phyloP scores from a whole-genome alignment of 176 grass and related monocot species.

The Triticum dicoccoides region DNA sequence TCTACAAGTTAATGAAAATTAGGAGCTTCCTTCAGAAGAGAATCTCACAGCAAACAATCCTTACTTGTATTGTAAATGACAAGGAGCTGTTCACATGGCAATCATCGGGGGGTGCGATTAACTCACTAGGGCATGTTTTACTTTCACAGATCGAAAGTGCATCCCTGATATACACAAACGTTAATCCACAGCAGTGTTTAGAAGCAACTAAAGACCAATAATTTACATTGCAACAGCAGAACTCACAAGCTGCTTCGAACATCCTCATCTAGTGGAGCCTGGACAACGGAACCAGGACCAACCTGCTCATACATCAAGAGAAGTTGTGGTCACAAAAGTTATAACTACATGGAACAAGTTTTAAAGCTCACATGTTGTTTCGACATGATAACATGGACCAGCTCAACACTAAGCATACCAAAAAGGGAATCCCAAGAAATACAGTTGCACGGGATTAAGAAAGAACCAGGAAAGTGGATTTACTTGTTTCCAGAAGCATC shows the following conservation, averaged over 20 bases:
- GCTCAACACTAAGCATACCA: not conserved
- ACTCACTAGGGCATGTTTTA: slow-evolving; percentile 90
- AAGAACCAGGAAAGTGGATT: not conserved
- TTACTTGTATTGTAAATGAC: slow-evolving; percentile 90
- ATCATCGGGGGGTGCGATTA: slow-evolving; percentile 94
- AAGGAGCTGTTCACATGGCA: slow-evolving; percentile 93
- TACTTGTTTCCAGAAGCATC: not conserved
- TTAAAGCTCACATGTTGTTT: not conserved
- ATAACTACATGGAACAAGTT: not conserved
- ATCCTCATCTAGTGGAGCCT: slow-evolving; percentile 75
- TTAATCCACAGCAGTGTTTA: slow-evolving; percentile 32
- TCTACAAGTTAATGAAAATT: not conserved
- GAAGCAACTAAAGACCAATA: slow-evolving; percentile 31
- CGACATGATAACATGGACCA: slow-evolving; percentile 11
- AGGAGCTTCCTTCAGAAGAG: not conserved
- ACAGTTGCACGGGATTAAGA: not conserved
- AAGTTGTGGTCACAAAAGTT: slow-evolving; percentile 5
- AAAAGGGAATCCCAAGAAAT: not conserved
- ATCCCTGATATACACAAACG: slow-evolving; percentile 54
- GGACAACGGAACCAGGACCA: slow-evolving; percentile 86
- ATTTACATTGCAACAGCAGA: slow-evolving; percentile 17
- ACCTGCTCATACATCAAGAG: slow-evolving; percentile 56
- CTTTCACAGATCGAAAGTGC: slow-evolving; percentile 75
- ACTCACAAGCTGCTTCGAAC: slow-evolving; percentile 87
- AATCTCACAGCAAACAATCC: slow-evolving; percentile 13